Evolutionary conservation across 139 green algal genomes (phyloP).

Genomic region (Yamagishiella unicocca): DNA sequence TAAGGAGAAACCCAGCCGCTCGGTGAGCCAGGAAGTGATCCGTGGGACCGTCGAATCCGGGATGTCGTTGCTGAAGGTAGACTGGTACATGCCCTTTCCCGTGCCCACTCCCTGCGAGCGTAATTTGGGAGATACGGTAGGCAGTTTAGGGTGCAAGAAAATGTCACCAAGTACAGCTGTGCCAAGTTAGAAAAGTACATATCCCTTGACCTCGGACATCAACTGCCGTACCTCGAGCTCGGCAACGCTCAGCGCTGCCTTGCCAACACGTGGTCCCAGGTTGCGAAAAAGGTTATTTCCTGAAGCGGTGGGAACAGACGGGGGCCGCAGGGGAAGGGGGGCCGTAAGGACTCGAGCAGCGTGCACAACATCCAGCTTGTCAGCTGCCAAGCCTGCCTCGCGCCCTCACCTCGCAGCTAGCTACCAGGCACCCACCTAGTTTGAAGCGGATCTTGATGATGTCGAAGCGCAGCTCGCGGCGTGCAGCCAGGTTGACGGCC

Average conservation of each 20-base stretch:
- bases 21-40: constrained; percentile 1
- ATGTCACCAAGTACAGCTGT: neutral
- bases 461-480: neutral
- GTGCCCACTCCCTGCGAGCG: neutral
- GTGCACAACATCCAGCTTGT: no score
- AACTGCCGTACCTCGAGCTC: neutral
- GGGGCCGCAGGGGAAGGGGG: neutral
- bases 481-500: neutral
- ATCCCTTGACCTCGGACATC: neutral
- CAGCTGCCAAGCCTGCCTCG: no score
- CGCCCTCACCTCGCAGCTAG: no score
- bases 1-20: neutral
- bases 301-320: no score
- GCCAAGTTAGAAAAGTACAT: no score
- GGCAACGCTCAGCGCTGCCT: neutral
- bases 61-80: constrained; percentile 16
- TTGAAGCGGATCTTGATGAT: constrained; percentile 4
- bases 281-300: constrained; percentile 9
- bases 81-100: neutral
- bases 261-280: neutral
- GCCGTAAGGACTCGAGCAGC: no score
- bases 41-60: neutral
- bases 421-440: neutral
- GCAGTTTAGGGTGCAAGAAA: neutral
- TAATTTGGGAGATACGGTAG: neutral